These are phyloP conservation scores for Kalanchoe fedtschenkoi DNA, from an alignment of 164 flowering plant genomes.

Conservation along the genomic window DNA sequence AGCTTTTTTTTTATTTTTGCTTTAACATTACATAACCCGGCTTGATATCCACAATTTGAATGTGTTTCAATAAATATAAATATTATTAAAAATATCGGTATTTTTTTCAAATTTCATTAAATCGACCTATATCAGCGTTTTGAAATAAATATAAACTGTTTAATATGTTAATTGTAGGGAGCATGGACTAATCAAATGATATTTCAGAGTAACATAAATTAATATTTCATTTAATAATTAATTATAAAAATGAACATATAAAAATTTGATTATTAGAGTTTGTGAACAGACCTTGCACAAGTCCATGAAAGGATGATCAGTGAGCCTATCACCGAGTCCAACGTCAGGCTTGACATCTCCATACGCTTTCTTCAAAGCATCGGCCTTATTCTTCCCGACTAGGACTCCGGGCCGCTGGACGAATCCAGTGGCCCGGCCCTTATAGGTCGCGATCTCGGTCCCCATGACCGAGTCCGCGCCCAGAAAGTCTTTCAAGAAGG, in stretches of 20 bases:
- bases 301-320: conserved; percentile 27
- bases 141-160: too few species aligned
- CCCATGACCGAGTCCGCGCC: conserved; percentile 46
- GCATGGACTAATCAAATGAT: too few species aligned
- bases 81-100: too few species aligned
- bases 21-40: too few species aligned
- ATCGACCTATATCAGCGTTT: too few species aligned
- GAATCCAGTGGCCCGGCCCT: conserved; percentile 38
- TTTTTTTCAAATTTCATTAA: too few species aligned
- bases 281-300: conserved; percentile 24
- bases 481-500: conserved; percentile 35
- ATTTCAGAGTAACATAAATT: not conserved
- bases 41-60: too few species aligned
- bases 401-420: conserved; percentile 22
- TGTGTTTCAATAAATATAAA: too few species aligned
- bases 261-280: not conserved
- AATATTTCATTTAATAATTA: not conserved
- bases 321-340: conserved; percentile 28
- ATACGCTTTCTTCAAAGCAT: conserved; percentile 20
- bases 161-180: too few species aligned
- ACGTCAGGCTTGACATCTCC: conserved; percentile 24
- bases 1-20: too few species aligned
- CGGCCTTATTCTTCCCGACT: conserved; percentile 29
- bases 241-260: too few species aligned
- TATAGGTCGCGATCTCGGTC: conserved; percentile 27